Percentiles rank a stretch among this genome's conserved stretches.
These are phyloP conservation scores for Boeremia lycopersici DNA, from an alignment of 2,329 filamentous ascomycete genomes.

Conservation along the genomic window DNA sequence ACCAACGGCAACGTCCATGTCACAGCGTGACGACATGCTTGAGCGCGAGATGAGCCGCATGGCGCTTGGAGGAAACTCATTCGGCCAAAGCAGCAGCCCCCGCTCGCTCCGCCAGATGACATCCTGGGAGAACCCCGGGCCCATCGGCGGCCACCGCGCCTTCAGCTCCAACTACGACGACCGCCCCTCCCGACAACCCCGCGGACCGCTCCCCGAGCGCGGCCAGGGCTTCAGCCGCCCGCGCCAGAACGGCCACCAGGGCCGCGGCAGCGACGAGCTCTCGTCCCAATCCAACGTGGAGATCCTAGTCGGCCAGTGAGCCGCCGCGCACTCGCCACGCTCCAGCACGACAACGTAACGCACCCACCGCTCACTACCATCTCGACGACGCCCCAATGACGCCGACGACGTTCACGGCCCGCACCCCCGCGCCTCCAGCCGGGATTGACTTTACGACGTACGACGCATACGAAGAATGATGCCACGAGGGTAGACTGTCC, in stretches of 20 bases:
- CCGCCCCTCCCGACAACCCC: conserved; percentile 65
- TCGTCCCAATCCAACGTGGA: conserved; percentile 65
- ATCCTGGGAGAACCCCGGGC: conserved; percentile 65
- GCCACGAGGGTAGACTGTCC: conserved; percentile 50
- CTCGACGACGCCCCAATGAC: conserved; percentile 37
- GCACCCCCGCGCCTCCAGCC: conserved; percentile 10
- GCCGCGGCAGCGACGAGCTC: conserved; percentile 67
- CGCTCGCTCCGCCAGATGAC: conserved; percentile 64
- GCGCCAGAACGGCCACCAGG: conserved; percentile 66
- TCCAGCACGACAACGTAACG: conserved; percentile 15
- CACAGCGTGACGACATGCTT: conserved; percentile 64
- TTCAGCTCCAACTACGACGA: conserved; percentile 67
- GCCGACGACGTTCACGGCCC: conserved; percentile 44
- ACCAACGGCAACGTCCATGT: conserved; percentile 59
- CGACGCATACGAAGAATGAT: conserved; percentile 50
- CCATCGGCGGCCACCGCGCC: conserved; percentile 68
- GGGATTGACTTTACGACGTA: conserved; percentile 42
- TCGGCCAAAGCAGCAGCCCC: conserved; percentile 59
- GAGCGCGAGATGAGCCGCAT: conserved; percentile 69
- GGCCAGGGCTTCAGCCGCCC: conserved; percentile 62
- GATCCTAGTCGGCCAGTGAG: conserved; percentile 66
- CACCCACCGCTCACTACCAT: conserved; percentile 31
- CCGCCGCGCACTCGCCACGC: conserved; percentile 17
- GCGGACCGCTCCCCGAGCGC: conserved; percentile 65
- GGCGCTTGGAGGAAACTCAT: conserved; percentile 56